Conservation (phyloP, 2,329 filamentous ascomycete genomes). For the Biscogniauxia marginata region DNA sequence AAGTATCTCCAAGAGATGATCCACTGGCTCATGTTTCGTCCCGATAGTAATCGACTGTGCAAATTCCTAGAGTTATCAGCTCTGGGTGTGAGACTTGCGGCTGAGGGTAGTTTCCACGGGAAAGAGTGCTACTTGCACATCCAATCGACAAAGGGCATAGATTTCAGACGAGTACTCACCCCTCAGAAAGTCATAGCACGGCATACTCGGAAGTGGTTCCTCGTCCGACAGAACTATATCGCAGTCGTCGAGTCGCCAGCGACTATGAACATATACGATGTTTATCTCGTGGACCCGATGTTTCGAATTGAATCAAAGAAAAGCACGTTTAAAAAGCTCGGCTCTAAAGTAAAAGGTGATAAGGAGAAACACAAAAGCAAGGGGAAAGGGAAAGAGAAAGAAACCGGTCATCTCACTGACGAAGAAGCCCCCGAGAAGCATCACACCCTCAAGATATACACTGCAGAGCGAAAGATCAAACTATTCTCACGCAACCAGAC, state of each 20-base stretch:
- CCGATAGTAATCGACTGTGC: constrained; percentile 92
- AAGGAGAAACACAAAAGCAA: constrained; percentile 45
- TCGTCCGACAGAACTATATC: constrained; percentile 96
- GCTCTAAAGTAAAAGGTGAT: constrained; percentile 61
- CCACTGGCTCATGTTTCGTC: constrained; percentile 91
- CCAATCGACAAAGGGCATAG: constrained; percentile 83
- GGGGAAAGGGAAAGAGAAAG: constrained; percentile 26
- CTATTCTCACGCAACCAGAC: constrained; percentile 88
- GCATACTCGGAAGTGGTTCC: constrained; percentile 93
- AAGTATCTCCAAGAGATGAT: constrained; percentile 92
- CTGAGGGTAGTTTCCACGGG: constrained; percentile 94
- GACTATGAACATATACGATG: constrained; percentile 98
- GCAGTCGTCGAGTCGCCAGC: constrained; percentile 98
- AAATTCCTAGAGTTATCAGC: constrained; percentile 95
- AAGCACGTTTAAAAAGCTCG: constrained; percentile 51
- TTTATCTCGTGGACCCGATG: constrained; percentile 90
- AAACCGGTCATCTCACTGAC: constrained; percentile 32
- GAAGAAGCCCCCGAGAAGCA: constrained; percentile 48
- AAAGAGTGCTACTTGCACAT: constrained; percentile 96
- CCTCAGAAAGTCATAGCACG: constrained; percentile 76
- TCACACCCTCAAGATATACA: constrained; percentile 83
- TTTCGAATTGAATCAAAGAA: constrained; percentile 80
- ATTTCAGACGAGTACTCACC: constrained; percentile 78
- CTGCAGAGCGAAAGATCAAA: constrained; percentile 89
- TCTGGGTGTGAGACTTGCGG: constrained; percentile 86